Conservation (phyloP, 2,329 filamentous ascomycete genomes). For the Curvularia spicifera region DNA sequence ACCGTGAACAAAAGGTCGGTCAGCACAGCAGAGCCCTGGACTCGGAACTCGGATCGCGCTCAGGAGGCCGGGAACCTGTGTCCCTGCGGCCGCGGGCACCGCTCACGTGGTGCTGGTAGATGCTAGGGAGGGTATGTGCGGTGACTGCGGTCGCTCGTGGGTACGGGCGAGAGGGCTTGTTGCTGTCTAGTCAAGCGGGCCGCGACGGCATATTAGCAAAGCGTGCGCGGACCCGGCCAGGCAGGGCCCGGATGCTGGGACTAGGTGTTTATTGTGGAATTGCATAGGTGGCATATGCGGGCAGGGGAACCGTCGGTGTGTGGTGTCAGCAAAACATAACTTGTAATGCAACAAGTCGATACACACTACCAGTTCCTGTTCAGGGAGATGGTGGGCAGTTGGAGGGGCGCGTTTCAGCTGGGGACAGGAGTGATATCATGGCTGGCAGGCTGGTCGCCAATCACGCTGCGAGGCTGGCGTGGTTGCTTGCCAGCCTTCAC, state of each 20-base stretch:
- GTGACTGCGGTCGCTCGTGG: slow-evolving; percentile 9
- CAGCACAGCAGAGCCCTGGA: neutral
- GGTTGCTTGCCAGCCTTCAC: neutral
- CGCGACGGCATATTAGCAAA: slow-evolving; percentile 16
- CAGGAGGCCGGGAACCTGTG: slow-evolving; percentile 5
- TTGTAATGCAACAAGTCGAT: slow-evolving; percentile 15
- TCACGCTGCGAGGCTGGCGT: neutral
- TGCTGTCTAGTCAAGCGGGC: slow-evolving; percentile 17
- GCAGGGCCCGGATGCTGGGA: slow-evolving; percentile 3
- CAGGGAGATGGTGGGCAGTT: slow-evolving; percentile 19
- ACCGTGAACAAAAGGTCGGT: slow-evolving; percentile 1
- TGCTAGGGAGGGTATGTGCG: neutral
- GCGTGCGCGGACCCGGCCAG: slow-evolving; percentile 2
- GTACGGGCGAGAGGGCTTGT: slow-evolving; percentile 5
- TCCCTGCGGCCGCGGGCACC: slow-evolving; percentile 13
- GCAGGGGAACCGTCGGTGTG: neutral
- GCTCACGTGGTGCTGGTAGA: slow-evolving; percentile 30
- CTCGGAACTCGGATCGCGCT: slow-evolving; percentile 2
- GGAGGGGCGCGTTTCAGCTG: neutral
- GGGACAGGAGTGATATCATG: neutral
- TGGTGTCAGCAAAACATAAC: slow-evolving; percentile 16
- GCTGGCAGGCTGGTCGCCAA: slow-evolving; percentile 4
- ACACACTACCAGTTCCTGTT: neutral
- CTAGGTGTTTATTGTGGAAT: slow-evolving; percentile 17
- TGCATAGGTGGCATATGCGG: slow-evolving; percentile 13